Evolutionary conservation across 352 stramenopile species (phyloP), one percentile per base, ranked within the genome.

Genomic region (Elongisporangium prolatum): DNA sequence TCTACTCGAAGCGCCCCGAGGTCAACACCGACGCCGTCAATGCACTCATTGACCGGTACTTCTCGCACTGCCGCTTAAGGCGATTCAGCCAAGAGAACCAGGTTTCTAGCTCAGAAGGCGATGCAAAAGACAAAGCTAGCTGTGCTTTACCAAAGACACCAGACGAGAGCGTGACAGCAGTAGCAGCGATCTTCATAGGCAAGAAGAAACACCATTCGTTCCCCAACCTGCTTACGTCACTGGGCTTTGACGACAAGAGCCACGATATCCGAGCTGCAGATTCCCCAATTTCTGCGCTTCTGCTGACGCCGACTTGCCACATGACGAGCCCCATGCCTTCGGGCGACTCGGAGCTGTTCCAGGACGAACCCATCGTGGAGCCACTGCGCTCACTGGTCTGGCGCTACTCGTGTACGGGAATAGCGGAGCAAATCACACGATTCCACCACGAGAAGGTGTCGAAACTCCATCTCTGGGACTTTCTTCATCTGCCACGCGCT

Each of bases 381-480:
- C 71, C 76, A 7, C 57, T 88, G 20, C 74, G 74, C 28, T 74
- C 48, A 11, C 50, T 89, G 3, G 48, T 88, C 34, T 87, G 76
- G 74, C 72, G 72, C 24, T 71, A 74, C 25, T 80, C 74, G 20
- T 83, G 74, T 48, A 63, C 68, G 7, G 66, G 84, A 34, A 63
- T 93, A 50, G 80, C 80, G 7, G 76, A 86, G 57, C 78, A 93
- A 56, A 68, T 88, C 18, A 86, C 83, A 3, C 53, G 85, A 10
- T 86, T 87, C 22, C 80, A 91, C 54, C 77, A 88, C 25, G 56
- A 60, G 1, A 79, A 91, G 52, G 61, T 93, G 25, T 56, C 62
- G 1, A 55, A 56, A 0, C 55, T 89, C 17, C 63, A 68, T 37
- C 67, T 84, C 2, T 89, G 77, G 79, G 75, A 81, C 20, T 85